Conservation (phyloP, 495 filamentous ascomycete genomes). For the Neurospora sublineolata region DNA sequence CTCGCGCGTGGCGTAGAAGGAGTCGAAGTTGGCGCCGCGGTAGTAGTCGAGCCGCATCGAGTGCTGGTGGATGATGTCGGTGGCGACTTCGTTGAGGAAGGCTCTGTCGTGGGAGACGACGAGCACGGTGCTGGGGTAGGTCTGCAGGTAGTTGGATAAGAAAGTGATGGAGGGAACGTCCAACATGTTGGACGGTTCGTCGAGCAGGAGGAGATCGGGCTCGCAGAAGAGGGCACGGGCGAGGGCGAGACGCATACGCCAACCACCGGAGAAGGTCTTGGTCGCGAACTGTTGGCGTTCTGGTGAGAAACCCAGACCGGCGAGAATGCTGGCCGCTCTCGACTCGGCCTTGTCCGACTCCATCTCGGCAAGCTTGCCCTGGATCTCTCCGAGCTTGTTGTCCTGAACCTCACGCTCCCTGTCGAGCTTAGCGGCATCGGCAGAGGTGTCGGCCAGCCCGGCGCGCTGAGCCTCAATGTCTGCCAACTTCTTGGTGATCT, state of each 20-base stretch:
- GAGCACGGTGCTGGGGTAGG: slow-evolving; percentile 86
- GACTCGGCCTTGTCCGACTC: slow-evolving; percentile 97
- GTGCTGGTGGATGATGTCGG: slow-evolving; percentile 98
- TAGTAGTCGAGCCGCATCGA: slow-evolving; percentile 97
- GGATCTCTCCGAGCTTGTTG: slow-evolving; percentile 77
- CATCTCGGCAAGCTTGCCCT: slow-evolving; percentile 92
- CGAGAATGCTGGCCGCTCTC: slow-evolving; percentile 87
- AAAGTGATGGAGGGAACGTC: slow-evolving; percentile 99
- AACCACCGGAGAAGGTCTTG: slow-evolving; percentile 98
- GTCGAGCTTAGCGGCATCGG: slow-evolving; percentile 73
- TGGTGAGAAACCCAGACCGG: slow-evolving; percentile 89
- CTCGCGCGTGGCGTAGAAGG: slow-evolving; percentile 96
- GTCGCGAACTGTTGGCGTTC: slow-evolving; percentile 90
- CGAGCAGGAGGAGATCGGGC: slow-evolving; percentile 88
- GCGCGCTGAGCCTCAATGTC: slow-evolving; percentile 70
- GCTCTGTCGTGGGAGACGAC: slow-evolving; percentile 98
- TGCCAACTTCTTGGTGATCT: slow-evolving; percentile 69
- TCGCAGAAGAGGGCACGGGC: slow-evolving; percentile 97
- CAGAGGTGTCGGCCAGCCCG: slow-evolving; percentile 73
- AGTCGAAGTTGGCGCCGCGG: slow-evolving; percentile 93
- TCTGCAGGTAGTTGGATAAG: slow-evolving; percentile 89
- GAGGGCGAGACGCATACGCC: slow-evolving; percentile 94
- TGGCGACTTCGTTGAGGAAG: slow-evolving; percentile 98
- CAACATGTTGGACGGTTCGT: slow-evolving; percentile 99
- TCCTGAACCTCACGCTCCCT: slow-evolving; percentile 82